A percentile compares a stretch with the other conserved stretches of the same genome.
These are phyloP conservation scores for Boletus reticuloceps DNA, from an alignment of 768 basidiomycete genomes.

Conservation along the genomic window DNA sequence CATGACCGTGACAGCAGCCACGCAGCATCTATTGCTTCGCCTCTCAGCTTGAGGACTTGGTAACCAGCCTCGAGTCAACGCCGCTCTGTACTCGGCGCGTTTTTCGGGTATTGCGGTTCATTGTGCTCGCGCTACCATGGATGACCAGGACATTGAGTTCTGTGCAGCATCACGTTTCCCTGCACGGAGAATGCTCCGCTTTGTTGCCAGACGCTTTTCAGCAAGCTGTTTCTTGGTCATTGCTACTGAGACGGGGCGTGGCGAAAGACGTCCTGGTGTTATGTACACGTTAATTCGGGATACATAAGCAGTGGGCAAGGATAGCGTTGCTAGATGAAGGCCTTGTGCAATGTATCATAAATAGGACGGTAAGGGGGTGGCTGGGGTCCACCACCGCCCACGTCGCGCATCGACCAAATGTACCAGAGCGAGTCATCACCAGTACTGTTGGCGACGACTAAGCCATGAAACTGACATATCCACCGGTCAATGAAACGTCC, in stretches of 20 bases:
- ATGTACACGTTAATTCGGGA: neutral
- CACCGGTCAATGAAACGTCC: constrained; percentile 50
- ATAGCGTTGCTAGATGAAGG: too few relatives aligned
- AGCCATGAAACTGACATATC: constrained; percentile 66
- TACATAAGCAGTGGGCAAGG: neutral
- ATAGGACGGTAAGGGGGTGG: neutral
- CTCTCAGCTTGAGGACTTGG: constrained; percentile 57
- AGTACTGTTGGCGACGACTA: constrained; percentile 1
- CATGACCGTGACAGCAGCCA: constrained; percentile 68
- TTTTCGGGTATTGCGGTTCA: constrained; percentile 58
- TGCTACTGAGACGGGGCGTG: neutral
- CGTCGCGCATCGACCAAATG: too few relatives aligned
- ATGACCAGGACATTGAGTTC: constrained; percentile 54
- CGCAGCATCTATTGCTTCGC: constrained; percentile 84
- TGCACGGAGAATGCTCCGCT: constrained; percentile 1
- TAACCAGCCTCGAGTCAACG: constrained; percentile 61
- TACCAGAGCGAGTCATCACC: too few relatives aligned
- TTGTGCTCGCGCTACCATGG: constrained; percentile 79
- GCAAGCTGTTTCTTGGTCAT: constrained; percentile 7
- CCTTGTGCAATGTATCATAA: too few relatives aligned
- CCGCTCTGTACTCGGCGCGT: constrained; percentile 54
- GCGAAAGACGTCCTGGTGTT: neutral
- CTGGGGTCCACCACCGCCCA: constrained; percentile 8
- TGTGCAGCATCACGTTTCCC: neutral
- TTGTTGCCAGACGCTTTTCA: neutral